A percentile compares a stretch with the other conserved stretches of the same genome.
phyloP scores from a whole-genome alignment of 257 asterid species.

The Ilex asprella region DNA sequence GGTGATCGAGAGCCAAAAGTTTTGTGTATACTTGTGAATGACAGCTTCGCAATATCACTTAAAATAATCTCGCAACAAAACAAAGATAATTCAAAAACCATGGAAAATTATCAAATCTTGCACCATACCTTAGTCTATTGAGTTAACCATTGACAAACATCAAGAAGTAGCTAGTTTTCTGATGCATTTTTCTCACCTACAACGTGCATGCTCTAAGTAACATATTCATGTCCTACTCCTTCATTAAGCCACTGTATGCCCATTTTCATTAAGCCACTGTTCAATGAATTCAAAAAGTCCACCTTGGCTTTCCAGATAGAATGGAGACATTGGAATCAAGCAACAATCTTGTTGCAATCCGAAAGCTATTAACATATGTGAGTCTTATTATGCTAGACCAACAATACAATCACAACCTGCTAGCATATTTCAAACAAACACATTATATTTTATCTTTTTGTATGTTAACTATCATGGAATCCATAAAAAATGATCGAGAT shows the following conservation, averaged over 20 bases:
- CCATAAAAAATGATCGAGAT: too few relatives aligned
- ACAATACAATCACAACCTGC: too few relatives aligned
- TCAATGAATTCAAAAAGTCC: slow-evolving; percentile 84
- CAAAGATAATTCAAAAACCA: background rate
- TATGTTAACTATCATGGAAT: too few relatives aligned
- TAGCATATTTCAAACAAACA: too few relatives aligned
- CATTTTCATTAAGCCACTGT: slow-evolving; percentile 74
- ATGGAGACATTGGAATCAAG: slow-evolving; percentile 89
- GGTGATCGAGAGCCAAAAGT: too few relatives aligned
- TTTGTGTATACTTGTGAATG: too few relatives aligned
- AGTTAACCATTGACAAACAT: slow-evolving; percentile 86
- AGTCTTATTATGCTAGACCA: too few relatives aligned
- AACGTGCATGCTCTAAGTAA: slow-evolving; percentile 56
- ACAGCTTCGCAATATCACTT: background rate
- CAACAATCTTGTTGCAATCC: slow-evolving; percentile 80
- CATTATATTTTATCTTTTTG: too few relatives aligned
- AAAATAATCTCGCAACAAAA: background rate
- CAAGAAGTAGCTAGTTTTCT: slow-evolving; percentile 75
- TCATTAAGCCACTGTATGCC: slow-evolving; percentile 77
- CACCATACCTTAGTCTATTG: slow-evolving; percentile 73
- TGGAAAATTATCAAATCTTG: background rate
- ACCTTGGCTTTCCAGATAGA: slow-evolving; percentile 82
- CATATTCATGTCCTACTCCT: slow-evolving; percentile 93
- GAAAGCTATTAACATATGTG: too few relatives aligned
- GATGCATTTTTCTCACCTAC: slow-evolving; percentile 76